Conservation (phyloP, 2,329 filamentous ascomycete genomes). For the Didymella arachidicola region DNA sequence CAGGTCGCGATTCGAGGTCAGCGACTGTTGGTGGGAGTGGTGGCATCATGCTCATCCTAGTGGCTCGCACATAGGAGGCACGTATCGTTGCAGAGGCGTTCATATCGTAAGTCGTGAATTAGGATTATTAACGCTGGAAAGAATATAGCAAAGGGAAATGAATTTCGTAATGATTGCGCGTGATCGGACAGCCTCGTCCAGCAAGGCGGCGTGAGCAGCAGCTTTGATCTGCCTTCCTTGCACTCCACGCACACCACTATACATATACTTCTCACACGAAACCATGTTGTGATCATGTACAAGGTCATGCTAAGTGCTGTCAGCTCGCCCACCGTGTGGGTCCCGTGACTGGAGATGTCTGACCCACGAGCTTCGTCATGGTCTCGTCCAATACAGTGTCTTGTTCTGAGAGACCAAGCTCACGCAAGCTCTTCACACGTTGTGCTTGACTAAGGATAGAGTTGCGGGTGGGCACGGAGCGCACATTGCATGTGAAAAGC, state of each 20-base stretch:
- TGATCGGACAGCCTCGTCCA: constrained; percentile 15
- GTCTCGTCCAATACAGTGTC: constrained; percentile 3
- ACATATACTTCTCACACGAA: constrained; percentile 7
- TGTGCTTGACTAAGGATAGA: constrained; percentile 15
- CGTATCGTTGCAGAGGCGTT: constrained; percentile 43
- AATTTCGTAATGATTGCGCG: background rate
- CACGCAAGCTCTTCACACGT: constrained; percentile 26
- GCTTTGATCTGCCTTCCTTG: constrained; percentile 10
- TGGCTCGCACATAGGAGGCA: constrained; percentile 37
- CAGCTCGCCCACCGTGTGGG: constrained; percentile 1
- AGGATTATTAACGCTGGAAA: constrained; percentile 14
- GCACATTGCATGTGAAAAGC: background rate
- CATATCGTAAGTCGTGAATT: constrained; percentile 27
- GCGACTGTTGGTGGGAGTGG: constrained; percentile 11
- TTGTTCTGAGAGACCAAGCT: constrained; percentile 18
- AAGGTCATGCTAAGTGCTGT: constrained; percentile 10
- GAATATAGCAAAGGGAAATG: background rate
- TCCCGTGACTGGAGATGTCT: constrained; percentile 26
- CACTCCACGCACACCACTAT: constrained; percentile 1
- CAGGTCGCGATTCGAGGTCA: constrained; percentile 28
- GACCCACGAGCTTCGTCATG: constrained; percentile 26
- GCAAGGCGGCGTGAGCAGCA: constrained; percentile 16
- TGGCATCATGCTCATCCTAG: constrained; percentile 29
- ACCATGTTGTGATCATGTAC: background rate
- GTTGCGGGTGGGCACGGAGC: constrained; percentile 9